Evolutionary conservation across 305 asterid genomes (phyloP), one percentile per base, ranked within the genome.

Genomic region (Fraxinus ornus): DNA sequence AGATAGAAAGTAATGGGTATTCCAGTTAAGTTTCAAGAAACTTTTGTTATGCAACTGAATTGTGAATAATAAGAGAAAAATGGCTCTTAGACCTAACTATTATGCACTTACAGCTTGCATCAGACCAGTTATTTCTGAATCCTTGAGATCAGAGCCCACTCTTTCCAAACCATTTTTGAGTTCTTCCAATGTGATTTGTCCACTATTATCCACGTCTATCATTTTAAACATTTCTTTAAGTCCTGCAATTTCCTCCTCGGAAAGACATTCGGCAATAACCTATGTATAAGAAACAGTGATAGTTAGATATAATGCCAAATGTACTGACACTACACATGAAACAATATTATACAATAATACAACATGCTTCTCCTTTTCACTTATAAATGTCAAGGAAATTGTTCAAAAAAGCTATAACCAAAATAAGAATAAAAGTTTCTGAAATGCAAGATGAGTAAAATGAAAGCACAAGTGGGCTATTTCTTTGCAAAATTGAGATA

Each of bases 211-310:
- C 75, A 68, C 39, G 1, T 66, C 74, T 26, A 28, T 66, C 74
- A 66, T 66, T 66, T 66, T 66, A 28, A 75, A 75, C 78, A 75
- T 75, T 75, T 75, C 55, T 75, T 75, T 75, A 22, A 75, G 60
- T 7, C 78, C 78, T 19, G 78, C 78, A 44, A 76, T 76, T 47
- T 76, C 79, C 37, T 76, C 79, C 21, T 76, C 79, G 0, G 79
- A 76, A 22, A 76, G 64, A 76, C 8, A 5, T n/a, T 76, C 79
- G 2, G 79, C 79, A 22, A 66, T 66, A 66, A 66, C 74, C 74
- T 66, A 22, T 62, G 71, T 21, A 22, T 24, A 62, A 8, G 74
- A 66, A 66, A 8, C 7, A 66, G 2, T 19, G 8, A 24, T 66
- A 35, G 36, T 66, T 9, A 66, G 37, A 24, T 24, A 66, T 12